Conservation (phyloP, 2,329 filamentous ascomycete genomes). For the Myriosclerotinia curreyana region DNA sequence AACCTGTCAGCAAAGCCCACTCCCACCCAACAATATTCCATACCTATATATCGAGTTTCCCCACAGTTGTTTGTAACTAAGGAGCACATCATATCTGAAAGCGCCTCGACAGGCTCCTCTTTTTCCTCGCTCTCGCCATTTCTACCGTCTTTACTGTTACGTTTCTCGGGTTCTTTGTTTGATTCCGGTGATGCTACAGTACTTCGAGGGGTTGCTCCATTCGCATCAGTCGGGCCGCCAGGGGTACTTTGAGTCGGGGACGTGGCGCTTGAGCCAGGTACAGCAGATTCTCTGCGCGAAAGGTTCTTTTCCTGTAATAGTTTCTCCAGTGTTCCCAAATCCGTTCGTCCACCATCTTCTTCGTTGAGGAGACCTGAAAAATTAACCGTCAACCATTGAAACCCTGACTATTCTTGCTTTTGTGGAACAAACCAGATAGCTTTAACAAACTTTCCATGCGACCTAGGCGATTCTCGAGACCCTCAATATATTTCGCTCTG, state of each 20-base stretch:
- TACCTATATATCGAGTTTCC: conserved; percentile 94
- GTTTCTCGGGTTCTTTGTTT: conserved; percentile 31
- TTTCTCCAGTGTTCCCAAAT: conserved; percentile 84
- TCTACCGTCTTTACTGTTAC: conserved; percentile 32
- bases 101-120: conserved; percentile 73
- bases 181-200: conserved; percentile 50
- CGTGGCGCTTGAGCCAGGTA: conserved; percentile 34
- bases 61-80: conserved; percentile 92
- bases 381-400: conserved; percentile 27
- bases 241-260: conserved; percentile 46
- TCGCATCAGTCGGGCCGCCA: conserved; percentile 39
- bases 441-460: conserved; percentile 91
- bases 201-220: conserved; percentile 45
- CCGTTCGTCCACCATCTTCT: conserved; percentile 79
- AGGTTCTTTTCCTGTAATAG: conserved; percentile 57
- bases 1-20: conserved; percentile 19
- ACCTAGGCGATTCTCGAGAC: conserved; percentile 88
- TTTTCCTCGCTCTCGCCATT: conserved; percentile 45
- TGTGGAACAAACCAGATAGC: conserved; percentile 61
- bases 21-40: conserved; percentile 31
- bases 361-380: conserved; percentile 71
- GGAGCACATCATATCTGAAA: conserved; percentile 99
- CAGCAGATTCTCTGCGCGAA: conserved; percentile 35
- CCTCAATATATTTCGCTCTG: conserved; percentile 96
- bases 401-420: background rate